Percentiles rank a stretch among this genome's conserved stretches.
Evolutionary conservation across 306 rosid species (phyloP).

Genomic region (Medicago ruthenica): DNA sequence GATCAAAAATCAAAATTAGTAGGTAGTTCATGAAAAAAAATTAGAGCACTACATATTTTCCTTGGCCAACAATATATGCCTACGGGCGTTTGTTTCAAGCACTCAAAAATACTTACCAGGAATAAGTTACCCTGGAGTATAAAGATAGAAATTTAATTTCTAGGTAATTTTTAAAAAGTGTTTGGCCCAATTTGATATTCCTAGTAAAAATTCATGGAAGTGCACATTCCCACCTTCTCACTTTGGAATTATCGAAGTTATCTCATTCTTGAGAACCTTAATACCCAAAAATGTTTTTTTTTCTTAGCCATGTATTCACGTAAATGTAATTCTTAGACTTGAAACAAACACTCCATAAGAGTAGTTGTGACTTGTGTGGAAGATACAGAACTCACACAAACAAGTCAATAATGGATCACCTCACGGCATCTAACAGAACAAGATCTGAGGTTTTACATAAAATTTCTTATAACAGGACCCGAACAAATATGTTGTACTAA

Average conservation of each 20-base stretch:
- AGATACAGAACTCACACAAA: conserved; percentile 16
- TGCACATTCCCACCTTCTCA: too few relatives aligned
- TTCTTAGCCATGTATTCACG: too few relatives aligned
- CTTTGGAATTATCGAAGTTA: too few relatives aligned
- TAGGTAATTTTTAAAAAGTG: too few relatives aligned
- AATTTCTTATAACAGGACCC: not conserved
- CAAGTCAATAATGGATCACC: conserved; percentile 6
- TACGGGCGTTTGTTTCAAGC: not conserved
- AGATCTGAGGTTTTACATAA: not conserved
- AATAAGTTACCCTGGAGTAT: too few relatives aligned
- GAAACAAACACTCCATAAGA: not conserved
- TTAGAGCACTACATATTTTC: not conserved
- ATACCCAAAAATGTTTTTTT: too few relatives aligned
- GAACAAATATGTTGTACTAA: not conserved
- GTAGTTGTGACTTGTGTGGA: not conserved
- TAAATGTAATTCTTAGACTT: too few relatives aligned
- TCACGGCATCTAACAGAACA: conserved; percentile 25
- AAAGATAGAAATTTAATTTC: too few relatives aligned
- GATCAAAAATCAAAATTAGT: conserved; percentile 11
- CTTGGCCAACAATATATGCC: not conserved
- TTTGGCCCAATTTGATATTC: too few relatives aligned
- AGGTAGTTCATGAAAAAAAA: conserved; percentile 13
- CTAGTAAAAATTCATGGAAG: too few relatives aligned
- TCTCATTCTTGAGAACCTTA: too few relatives aligned
- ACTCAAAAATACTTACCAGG: too few relatives aligned